These are phyloP conservation scores for Botryosphaeria dothidea DNA, from an alignment of 2,329 filamentous ascomycete genomes.

Conservation along the genomic window DNA sequence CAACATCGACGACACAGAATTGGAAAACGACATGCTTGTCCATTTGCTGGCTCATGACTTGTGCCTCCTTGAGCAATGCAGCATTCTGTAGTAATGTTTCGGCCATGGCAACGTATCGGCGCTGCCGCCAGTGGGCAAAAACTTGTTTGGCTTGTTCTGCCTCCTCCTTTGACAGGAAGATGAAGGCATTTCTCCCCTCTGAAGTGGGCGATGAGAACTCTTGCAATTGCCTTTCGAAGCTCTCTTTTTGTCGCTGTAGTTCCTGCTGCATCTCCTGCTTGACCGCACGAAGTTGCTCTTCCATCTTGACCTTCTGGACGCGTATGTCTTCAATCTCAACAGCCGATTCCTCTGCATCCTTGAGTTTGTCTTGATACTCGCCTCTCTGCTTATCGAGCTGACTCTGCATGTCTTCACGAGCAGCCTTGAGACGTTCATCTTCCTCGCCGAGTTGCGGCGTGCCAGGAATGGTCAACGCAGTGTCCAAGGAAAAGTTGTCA, in stretches of 20 bases:
- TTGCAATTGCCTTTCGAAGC: slow-evolving; percentile 82
- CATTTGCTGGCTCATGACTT: slow-evolving; percentile 96
- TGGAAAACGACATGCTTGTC: slow-evolving; percentile 93
- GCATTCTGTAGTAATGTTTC: slow-evolving; percentile 89
- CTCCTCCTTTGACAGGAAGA: slow-evolving; percentile 62
- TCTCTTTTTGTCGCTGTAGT: slow-evolving; percentile 77
- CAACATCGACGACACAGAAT: slow-evolving; percentile 86
- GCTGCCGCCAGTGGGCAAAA: slow-evolving; percentile 74
- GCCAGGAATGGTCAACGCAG: slow-evolving; percentile 88
- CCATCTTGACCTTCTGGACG: slow-evolving; percentile 82
- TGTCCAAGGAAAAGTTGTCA: slow-evolving; percentile 95
- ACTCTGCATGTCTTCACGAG: slow-evolving; percentile 79
- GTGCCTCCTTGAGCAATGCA: slow-evolving; percentile 86
- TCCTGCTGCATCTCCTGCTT: slow-evolving; percentile 90
- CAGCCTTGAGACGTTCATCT: slow-evolving; percentile 74
- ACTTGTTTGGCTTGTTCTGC: slow-evolving; percentile 67
- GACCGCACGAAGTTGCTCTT: slow-evolving; percentile 72
- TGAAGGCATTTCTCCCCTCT: slow-evolving; percentile 46
- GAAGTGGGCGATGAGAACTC: slow-evolving; percentile 46
- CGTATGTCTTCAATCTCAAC: slow-evolving; percentile 82
- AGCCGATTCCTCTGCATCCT: slow-evolving; percentile 71
- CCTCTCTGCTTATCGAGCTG: slow-evolving; percentile 84
- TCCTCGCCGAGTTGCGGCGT: slow-evolving; percentile 79
- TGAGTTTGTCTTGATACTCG: slow-evolving; percentile 76
- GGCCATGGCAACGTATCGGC: slow-evolving; percentile 90